Conservation (phyloP, 306 rosid species). For the Vicia faba region DNA sequence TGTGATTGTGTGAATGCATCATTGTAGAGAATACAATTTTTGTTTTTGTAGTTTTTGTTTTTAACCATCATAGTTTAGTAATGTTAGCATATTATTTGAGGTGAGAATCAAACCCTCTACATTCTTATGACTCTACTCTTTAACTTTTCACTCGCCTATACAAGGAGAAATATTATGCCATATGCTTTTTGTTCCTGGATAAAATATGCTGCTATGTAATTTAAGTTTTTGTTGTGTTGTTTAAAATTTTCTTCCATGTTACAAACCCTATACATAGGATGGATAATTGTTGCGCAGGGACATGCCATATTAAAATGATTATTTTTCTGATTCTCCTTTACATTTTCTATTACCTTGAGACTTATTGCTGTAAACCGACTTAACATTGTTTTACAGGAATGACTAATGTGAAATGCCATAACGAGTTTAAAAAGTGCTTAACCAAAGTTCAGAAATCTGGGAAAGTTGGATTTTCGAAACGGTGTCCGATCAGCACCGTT, state of each 20-base stretch:
- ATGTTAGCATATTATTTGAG: not conserved
- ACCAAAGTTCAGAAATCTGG: constrained; percentile 63
- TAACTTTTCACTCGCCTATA: not conserved
- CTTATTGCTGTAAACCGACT: not conserved
- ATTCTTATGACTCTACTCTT: not conserved
- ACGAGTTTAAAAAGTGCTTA: constrained; percentile 67
- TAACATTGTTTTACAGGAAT: constrained; percentile 50
- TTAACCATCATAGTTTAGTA: not conserved
- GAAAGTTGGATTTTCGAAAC: constrained; percentile 66
- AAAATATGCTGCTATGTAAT: not conserved
- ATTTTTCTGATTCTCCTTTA: not conserved
- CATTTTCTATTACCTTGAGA: not conserved
- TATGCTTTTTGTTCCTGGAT: not conserved
- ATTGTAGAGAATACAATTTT: not conserved
- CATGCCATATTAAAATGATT: not conserved
- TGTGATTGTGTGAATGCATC: not conserved
- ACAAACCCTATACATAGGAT: not conserved
- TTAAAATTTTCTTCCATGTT: not conserved
- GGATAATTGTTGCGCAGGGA: not conserved
- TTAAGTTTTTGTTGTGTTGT: not conserved
- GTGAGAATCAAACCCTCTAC: not conserved
- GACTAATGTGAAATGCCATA: constrained; percentile 66
- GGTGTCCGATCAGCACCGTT: constrained; percentile 58
- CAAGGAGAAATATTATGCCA: not conserved
- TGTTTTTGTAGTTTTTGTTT: not conserved